A percentile compares a stretch with the other conserved stretches of the same genome.
Evolutionary conservation across 1,284 basidiomycete species (phyloP).

Genomic region (Phellinidium pouzarii): DNA sequence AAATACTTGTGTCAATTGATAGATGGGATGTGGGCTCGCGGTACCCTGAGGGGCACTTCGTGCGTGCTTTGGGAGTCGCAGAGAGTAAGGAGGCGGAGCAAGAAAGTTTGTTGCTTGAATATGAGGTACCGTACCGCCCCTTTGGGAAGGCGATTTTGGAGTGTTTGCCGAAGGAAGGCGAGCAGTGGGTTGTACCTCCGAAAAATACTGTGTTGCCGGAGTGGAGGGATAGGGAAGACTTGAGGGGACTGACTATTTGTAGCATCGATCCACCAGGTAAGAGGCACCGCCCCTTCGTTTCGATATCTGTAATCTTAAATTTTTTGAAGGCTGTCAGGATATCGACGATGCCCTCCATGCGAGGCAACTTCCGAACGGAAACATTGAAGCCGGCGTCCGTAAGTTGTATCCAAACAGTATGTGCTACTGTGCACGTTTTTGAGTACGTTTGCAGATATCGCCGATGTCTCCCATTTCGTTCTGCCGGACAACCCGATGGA

Average conservation of each 20-base stretch:
- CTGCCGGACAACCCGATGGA: slow-evolving; percentile 95
- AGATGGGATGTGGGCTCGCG: slow-evolving; percentile 83
- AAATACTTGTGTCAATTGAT: slow-evolving; percentile 95
- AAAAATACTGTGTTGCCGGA: slow-evolving; percentile 50
- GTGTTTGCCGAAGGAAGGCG: slow-evolving; percentile 88
- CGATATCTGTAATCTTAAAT: not conserved
- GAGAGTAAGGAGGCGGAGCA: slow-evolving; percentile 97
- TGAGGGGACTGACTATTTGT: slow-evolving; percentile 85
- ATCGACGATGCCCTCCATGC: slow-evolving; percentile 99
- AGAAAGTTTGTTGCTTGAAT: slow-evolving; percentile 91
- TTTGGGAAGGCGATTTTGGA: slow-evolving; percentile 93
- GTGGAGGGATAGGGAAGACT: slow-evolving; percentile 87
- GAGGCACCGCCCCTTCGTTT: slow-evolving; percentile 21
- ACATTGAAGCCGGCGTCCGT: slow-evolving; percentile 98
- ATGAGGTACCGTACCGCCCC: slow-evolving; percentile 93
- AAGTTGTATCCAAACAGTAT: slow-evolving; percentile 45
- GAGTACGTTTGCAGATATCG: slow-evolving; percentile 68
- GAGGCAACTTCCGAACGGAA: slow-evolving; percentile 81
- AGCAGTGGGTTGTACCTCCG: slow-evolving; percentile 87
- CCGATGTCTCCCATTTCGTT: slow-evolving; percentile 97
- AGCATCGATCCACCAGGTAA: slow-evolving; percentile 93
- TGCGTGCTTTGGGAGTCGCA: slow-evolving; percentile 84
- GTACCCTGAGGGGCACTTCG: slow-evolving; percentile 97
- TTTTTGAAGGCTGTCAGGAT: slow-evolving; percentile 79
- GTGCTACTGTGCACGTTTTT: not conserved